Evolutionary conservation across 257 asterid species (phyloP).

Genomic region (Fraxinus excelsior): DNA sequence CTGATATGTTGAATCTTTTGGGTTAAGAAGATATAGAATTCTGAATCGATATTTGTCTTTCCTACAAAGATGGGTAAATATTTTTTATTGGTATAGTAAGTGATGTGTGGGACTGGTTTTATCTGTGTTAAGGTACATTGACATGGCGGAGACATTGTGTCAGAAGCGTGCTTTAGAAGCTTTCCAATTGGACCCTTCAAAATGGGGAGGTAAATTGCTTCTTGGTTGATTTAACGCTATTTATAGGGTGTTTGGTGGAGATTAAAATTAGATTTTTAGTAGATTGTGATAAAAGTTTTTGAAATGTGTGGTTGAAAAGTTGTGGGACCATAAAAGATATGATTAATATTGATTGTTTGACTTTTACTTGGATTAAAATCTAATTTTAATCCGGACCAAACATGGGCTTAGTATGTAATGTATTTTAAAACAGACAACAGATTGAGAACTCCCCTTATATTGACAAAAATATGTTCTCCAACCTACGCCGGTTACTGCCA

Average conservation of each 20-base stretch:
- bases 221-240: not conserved
- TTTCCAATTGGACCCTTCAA: slow-evolving; percentile 75
- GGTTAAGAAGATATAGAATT: not conserved
- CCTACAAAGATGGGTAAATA: not conserved
- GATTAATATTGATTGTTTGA: no score
- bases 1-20: not conserved
- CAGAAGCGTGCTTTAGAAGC: slow-evolving; percentile 94
- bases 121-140: slow-evolving; percentile 69
- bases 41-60: not conserved
- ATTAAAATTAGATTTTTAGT: no score
- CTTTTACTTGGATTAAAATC: no score
- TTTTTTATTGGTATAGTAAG: not conserved
- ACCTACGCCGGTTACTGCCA: not conserved
- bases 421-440: slow-evolving; percentile 2
- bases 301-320: no score
- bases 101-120: slow-evolving; percentile 8
- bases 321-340: no score
- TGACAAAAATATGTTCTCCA: not conserved
- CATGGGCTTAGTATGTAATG: not conserved
- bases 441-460: not conserved
- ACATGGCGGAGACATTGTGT: slow-evolving; percentile 94
- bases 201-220: slow-evolving; percentile 87
- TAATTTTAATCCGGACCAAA: no score
- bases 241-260: no score
- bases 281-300: no score